These are phyloP conservation scores for Lophiotrema nucula DNA, from an alignment of 495 filamentous ascomycete species.

Conservation along the genomic window DNA sequence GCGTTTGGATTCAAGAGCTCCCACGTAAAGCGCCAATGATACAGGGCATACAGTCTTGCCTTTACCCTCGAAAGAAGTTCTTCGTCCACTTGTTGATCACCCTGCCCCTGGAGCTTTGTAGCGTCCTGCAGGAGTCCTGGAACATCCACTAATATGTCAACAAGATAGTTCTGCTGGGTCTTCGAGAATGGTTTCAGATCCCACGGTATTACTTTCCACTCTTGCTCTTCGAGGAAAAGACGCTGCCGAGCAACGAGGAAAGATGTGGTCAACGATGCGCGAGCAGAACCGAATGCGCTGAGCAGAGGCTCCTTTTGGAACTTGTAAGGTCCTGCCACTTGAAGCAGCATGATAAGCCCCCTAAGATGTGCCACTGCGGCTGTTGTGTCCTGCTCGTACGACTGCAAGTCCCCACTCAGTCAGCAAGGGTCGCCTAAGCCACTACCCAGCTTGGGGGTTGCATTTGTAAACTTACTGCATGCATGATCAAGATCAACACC, in stretches of 20 bases:
- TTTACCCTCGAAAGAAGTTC: slow-evolving; percentile 3
- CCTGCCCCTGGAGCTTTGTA: neutral
- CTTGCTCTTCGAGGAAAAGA: slow-evolving; percentile 7
- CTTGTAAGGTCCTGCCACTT: slow-evolving; percentile 4
- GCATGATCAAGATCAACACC: slow-evolving; percentile 21
- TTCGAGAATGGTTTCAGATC: slow-evolving; percentile 8
- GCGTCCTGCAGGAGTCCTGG: slow-evolving; percentile 19
- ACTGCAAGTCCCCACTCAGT: neutral
- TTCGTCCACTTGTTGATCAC: neutral
- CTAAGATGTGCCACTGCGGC: slow-evolving; percentile 14
- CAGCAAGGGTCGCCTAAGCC: no score
- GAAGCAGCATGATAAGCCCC: slow-evolving; percentile 15
- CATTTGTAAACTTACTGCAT: slow-evolving; percentile 24
- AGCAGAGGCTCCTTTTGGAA: slow-evolving; percentile 15
- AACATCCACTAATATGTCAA: slow-evolving; percentile 19
- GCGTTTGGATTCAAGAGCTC: slow-evolving; percentile 1
- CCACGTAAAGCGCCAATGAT: slow-evolving; percentile 20
- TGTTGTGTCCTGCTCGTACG: slow-evolving; percentile 12
- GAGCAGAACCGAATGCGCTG: slow-evolving; percentile 19
- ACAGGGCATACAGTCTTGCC: neutral
- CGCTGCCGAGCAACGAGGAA: slow-evolving; percentile 12
- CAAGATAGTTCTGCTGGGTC: slow-evolving; percentile 19
- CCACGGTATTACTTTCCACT: slow-evolving; percentile 22
- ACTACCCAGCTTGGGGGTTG: neutral
- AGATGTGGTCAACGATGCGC: slow-evolving; percentile 8